These are phyloP conservation scores for Botrytis paeoniae DNA, from an alignment of 2,329 filamentous ascomycete species.

Conservation along the genomic window DNA sequence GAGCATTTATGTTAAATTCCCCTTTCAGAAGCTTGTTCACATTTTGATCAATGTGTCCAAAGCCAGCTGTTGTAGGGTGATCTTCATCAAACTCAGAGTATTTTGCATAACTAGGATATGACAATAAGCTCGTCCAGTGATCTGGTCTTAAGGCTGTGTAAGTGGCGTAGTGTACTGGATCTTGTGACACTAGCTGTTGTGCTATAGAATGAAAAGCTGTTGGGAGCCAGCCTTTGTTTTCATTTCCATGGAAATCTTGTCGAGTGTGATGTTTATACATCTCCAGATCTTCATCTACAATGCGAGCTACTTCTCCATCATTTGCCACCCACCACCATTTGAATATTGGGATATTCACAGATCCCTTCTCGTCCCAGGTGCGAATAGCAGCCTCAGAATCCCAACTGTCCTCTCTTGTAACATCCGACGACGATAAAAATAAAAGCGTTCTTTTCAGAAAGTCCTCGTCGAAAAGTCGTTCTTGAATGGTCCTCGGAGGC, in stretches of 20 bases:
- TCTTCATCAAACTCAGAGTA: not conserved
- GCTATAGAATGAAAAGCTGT: not conserved
- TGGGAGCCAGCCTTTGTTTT: not conserved
- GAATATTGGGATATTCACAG: not conserved
- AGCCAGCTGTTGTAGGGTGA: not conserved
- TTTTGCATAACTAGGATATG: not conserved
- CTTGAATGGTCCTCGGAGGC: not conserved
- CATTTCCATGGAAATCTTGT: not conserved
- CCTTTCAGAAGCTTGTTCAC: not conserved
- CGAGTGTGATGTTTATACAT: slow-evolving; percentile 7
- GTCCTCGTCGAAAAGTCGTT: not conserved
- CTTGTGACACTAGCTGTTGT: slow-evolving; percentile 1
- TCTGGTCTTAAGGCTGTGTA: not conserved
- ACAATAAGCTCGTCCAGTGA: not conserved
- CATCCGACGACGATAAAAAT: not conserved
- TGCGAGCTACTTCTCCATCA: not conserved
- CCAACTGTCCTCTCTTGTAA: not conserved
- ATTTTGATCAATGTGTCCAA: not conserved
- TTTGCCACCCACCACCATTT: not conserved
- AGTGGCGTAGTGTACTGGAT: not conserved
- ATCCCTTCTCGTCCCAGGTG: not conserved
- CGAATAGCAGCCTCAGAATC: not conserved
- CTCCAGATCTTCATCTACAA: slow-evolving; percentile 1
- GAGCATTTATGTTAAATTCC: not conserved
- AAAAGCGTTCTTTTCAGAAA: not conserved